These are phyloP conservation scores for Gypsophila paniculata DNA, from an alignment of 179 eudicot species.

Conservation along the genomic window DNA sequence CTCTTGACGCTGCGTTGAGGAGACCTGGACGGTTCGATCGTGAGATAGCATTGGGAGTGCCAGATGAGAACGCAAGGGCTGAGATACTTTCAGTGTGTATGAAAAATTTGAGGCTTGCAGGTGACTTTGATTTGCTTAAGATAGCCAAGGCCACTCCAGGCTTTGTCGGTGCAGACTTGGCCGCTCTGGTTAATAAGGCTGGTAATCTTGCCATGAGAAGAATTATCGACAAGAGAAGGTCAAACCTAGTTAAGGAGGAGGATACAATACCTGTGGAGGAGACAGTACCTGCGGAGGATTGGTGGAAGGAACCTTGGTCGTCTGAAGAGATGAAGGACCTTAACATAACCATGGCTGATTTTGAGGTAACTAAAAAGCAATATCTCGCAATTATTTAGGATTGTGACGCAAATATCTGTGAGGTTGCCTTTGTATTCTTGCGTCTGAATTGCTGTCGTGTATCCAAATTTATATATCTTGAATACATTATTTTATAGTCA, in stretches of 20 bases:
- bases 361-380: conserved; percentile 60
- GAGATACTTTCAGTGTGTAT: conserved; percentile 66
- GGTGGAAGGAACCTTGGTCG: conserved; percentile 70
- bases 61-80: conserved; percentile 76
- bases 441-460: neutral
- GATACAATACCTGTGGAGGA: conserved; percentile 40
- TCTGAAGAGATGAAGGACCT: conserved; percentile 64
- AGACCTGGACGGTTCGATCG: conserved; percentile 82
- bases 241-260: conserved; percentile 37
- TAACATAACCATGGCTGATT: conserved; percentile 70
- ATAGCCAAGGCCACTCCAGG: conserved; percentile 83
- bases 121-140: conserved; percentile 65
- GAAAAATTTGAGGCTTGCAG: conserved; percentile 57
- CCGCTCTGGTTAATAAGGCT: conserved; percentile 70
- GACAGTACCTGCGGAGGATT: conserved; percentile 43
- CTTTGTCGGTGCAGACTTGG: conserved; percentile 89
- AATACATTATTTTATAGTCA: neutral
- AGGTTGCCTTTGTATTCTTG: neutral
- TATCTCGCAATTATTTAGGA: neutral
- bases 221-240: conserved; percentile 52
- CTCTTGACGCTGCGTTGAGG: conserved; percentile 82
- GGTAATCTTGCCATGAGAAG: conserved; percentile 90
- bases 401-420: neutral
- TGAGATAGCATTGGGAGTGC: conserved; percentile 74
- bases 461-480: neutral